Evolutionary conservation across 2,329 filamentous ascomycete species (phyloP).

Genomic region (Rutstroemia sp.): DNA sequence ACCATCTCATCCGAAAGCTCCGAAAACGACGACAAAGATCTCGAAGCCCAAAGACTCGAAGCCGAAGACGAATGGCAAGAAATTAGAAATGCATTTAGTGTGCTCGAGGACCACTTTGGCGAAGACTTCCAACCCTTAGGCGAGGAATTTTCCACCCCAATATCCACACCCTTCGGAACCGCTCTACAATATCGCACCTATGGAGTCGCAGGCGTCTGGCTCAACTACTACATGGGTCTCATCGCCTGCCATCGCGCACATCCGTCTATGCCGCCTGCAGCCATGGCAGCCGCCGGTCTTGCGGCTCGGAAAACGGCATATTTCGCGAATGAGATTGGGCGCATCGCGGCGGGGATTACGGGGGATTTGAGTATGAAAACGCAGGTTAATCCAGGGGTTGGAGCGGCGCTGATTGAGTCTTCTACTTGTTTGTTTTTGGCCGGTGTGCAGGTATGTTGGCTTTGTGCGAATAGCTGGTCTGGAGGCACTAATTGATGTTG

Average conservation of each 20-base stretch:
- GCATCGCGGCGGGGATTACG: slow-evolving; percentile 67
- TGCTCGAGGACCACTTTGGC: slow-evolving; percentile 59
- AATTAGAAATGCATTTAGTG: slow-evolving; percentile 63
- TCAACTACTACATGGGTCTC: slow-evolving; percentile 76
- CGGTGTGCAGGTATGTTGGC: slow-evolving; percentile 55
- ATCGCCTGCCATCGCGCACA: slow-evolving; percentile 79
- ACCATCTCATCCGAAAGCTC: slow-evolving; percentile 18
- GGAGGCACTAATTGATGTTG: slow-evolving; percentile 6
- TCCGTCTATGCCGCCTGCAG: slow-evolving; percentile 83
- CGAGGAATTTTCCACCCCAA: slow-evolving; percentile 54
- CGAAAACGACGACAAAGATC: slow-evolving; percentile 20
- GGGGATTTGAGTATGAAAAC: slow-evolving; percentile 36
- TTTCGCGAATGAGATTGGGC: slow-evolving; percentile 69
- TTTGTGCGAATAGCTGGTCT: not conserved
- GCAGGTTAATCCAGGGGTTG: slow-evolving; percentile 68
- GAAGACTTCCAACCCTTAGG: slow-evolving; percentile 70
- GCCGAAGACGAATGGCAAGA: slow-evolving; percentile 61
- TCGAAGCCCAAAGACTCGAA: slow-evolving; percentile 19
- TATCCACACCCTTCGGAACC: slow-evolving; percentile 72
- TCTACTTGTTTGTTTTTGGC: slow-evolving; percentile 82
- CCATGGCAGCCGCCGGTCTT: slow-evolving; percentile 74
- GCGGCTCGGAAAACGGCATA: slow-evolving; percentile 63
- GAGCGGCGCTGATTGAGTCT: slow-evolving; percentile 74
- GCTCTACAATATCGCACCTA: slow-evolving; percentile 78
- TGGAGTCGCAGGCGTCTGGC: slow-evolving; percentile 81